Evolutionary conservation across 2,329 filamentous ascomycete species (phyloP).

Genomic region (Ophiostoma sp.): DNA sequence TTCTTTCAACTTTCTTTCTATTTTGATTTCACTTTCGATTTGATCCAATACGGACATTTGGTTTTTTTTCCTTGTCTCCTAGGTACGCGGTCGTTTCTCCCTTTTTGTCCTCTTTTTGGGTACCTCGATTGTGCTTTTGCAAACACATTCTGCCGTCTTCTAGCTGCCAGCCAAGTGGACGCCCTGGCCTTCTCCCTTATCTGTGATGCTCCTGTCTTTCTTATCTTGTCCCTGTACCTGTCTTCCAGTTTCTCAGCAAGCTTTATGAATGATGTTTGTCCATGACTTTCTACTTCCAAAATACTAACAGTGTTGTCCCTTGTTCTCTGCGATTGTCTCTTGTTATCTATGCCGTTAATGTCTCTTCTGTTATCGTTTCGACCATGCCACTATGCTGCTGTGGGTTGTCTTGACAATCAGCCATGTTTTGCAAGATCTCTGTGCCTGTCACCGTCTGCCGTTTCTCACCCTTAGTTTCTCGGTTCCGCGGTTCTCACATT

Average conservation of each 20-base stretch:
- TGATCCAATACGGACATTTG: background rate
- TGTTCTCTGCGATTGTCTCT: background rate
- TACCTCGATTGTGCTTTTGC: background rate
- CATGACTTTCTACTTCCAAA: constrained; percentile 3
- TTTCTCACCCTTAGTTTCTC: too few species aligned
- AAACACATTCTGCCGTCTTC: background rate
- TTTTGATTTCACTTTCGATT: constrained; percentile 10
- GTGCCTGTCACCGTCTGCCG: too few species aligned
- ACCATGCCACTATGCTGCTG: too few species aligned
- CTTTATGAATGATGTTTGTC: constrained; percentile 11
- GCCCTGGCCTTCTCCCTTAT: constrained; percentile 8
- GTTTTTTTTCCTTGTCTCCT: constrained; percentile 1
- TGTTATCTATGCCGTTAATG: background rate
- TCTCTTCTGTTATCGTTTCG: background rate
- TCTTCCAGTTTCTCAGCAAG: background rate
- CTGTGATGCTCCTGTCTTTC: background rate
- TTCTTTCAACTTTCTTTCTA: background rate
- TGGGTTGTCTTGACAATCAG: too few species aligned
- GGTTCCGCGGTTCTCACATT: too few species aligned
- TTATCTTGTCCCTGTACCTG: background rate
- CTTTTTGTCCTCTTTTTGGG: background rate
- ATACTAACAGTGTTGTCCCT: background rate
- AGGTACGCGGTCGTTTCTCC: background rate
- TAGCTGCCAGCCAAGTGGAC: constrained; percentile 4
- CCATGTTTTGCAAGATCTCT: too few species aligned